Base-by-base conservation (phyloP, 1,284 basidiomycete species). In the Phellinidium pouzarii region DNA sequence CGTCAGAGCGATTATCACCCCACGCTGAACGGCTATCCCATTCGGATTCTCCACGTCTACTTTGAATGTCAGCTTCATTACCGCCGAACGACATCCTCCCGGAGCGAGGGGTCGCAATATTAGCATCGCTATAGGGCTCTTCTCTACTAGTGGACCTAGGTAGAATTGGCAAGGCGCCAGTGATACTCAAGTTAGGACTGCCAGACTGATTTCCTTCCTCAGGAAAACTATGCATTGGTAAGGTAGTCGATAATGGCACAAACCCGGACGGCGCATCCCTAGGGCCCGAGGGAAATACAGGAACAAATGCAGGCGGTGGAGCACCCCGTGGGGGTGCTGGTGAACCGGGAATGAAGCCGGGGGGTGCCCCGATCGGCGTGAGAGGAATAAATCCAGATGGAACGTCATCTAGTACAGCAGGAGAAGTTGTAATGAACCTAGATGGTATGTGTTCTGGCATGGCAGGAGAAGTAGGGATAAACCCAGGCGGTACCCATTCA, bases 101-200 rank as follows among this genome's bases (percentile, higher is more conserved):
- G 31, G 52, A 48, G n/a, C 36, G 23, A 23, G 27, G 43, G 7
- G 11, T 34, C 14, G 31, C 31, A 7, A 14, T 34, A 20, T 23
- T 20, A 14, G 23, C 23, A 23, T 11, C 38, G 11, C 29, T 23
- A 29, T 38, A 25, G 2, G 38, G 19, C 19, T 31, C 27, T 20
- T 44, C 34, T 25, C 40, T 38, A 20, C 36, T 48, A 9, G 12
- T 20, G 8, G 52, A 48, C 40, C 52, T 47, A n/a, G 38, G 38
- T 14, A 53, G 37, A 27, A 53, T 38, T 7, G 52, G 52, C 19
- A 53, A 45, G 14, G 52, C 52, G 19, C 52, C 52, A 19, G 52
- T 43, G 17, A 47, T 44, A 22, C 52, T 53, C 27, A 53, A 23
- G 12, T 22, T 42, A 6, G 52, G 52, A 25, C 52, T 53, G 9